These are phyloP conservation scores for Colletotrichum sp. DNA, from an alignment of 2,329 filamentous ascomycete species.

Conservation along the genomic window DNA sequence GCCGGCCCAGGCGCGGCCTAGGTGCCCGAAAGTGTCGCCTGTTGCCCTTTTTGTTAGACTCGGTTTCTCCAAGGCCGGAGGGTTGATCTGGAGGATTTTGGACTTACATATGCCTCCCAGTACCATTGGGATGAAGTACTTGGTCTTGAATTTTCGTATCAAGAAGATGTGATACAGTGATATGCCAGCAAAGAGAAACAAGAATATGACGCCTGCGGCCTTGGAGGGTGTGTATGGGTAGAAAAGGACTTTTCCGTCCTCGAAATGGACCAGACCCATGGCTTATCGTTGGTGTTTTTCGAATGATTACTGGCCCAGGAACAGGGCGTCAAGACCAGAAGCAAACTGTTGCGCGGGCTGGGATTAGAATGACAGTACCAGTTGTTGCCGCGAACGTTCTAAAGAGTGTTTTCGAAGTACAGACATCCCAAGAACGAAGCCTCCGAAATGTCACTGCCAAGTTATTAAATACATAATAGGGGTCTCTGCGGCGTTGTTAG, in stretches of 20 bases:
- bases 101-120: not conserved
- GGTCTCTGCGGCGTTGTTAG: not conserved
- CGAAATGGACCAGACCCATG: not conserved
- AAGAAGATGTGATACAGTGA: rapidly evolving
- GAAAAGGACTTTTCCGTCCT: not conserved
- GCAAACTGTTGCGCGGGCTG: rapidly evolving
- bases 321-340: not conserved
- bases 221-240: not conserved
- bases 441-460: not conserved
- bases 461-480: not conserved
- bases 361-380: no score
- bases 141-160: not conserved
- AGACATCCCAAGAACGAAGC: rapidly evolving
- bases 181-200: rapidly evolving
- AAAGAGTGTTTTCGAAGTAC: not conserved
- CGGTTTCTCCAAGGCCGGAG: rapidly evolving
- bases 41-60: not conserved
- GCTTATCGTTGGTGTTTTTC: rapidly evolving
- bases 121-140: not conserved
- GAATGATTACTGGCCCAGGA: not conserved
- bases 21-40: not conserved
- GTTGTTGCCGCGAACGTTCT: not conserved
- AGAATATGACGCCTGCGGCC: rapidly evolving
- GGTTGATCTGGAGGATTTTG: not conserved
- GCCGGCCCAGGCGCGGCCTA: not conserved